These are phyloP conservation scores for Arthrobotrys iridis DNA, from an alignment of 2,329 filamentous ascomycete genomes.

Conservation along the genomic window DNA sequence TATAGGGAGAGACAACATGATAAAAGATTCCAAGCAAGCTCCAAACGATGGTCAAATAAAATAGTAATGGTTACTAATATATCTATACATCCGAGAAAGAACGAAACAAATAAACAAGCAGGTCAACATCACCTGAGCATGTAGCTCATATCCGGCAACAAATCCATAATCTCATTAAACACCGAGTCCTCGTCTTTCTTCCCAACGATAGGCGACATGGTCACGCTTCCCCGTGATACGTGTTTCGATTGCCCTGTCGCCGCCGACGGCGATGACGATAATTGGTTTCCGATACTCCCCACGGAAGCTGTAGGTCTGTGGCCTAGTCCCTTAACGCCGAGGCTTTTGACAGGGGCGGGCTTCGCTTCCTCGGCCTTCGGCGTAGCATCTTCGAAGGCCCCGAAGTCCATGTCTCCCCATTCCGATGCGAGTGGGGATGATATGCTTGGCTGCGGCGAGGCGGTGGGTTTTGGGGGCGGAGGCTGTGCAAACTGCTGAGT, in stretches of 20 bases:
- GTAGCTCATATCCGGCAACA: slow-evolving; percentile 45
- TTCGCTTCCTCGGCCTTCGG: slow-evolving; percentile 14
- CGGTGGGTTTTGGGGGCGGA: not conserved
- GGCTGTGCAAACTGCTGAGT: slow-evolving; percentile 22
- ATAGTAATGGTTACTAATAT: too few relatives aligned
- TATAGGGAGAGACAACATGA: too few relatives aligned
- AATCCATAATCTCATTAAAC: slow-evolving; percentile 43
- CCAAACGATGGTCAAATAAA: not conserved
- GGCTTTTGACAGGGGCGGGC: not conserved
- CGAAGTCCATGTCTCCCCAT: slow-evolving; percentile 48
- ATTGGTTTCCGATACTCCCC: slow-evolving; percentile 18
- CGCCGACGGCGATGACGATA: not conserved
- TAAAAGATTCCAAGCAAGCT: not conserved
- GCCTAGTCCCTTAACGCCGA: slow-evolving; percentile 3
- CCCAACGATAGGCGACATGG: slow-evolving; percentile 47
- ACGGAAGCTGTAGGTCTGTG: slow-evolving; percentile 35
- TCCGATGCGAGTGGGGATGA: slow-evolving; percentile 33
- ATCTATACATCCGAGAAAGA: slow-evolving; percentile 41
- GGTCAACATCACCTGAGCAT: slow-evolving; percentile 45
- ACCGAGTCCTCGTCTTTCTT: slow-evolving; percentile 37
- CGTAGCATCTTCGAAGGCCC: slow-evolving; percentile 40
- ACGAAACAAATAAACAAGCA: not conserved
- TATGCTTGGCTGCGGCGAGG: slow-evolving; percentile 24
- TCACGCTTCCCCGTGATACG: slow-evolving; percentile 26
- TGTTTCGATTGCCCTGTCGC: slow-evolving; percentile 12